Conservation (phyloP, 192 early-diverging fungal genomes). For the Rhizophagus clarus region DNA sequence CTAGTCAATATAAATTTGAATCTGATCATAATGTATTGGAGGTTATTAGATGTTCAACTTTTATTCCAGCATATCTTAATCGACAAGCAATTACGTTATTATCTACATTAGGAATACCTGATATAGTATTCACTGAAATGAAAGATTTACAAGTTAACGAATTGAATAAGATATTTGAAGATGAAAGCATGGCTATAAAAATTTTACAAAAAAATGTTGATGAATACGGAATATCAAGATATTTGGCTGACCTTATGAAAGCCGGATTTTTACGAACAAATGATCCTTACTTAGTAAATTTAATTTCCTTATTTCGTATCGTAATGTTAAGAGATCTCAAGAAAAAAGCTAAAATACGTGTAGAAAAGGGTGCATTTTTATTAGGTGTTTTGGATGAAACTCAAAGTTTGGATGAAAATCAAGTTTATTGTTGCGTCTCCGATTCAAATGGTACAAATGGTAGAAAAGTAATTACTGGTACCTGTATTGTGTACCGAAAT, state of each 20-base stretch:
- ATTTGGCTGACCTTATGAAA: conserved; percentile 44
- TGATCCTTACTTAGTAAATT: conserved; percentile 51
- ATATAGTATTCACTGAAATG: conserved; percentile 54
- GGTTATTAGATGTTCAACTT: conserved; percentile 56
- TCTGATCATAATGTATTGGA: conserved; percentile 54
- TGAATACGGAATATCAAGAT: conserved; percentile 44
- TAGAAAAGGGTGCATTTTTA: conserved; percentile 53
- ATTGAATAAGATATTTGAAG: conserved; percentile 41
- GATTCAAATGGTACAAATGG: conserved; percentile 24
- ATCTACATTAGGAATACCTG: conserved; percentile 56
- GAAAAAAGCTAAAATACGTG: conserved; percentile 57
- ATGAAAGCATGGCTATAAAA: conserved; percentile 40
- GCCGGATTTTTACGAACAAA: conserved; percentile 47
- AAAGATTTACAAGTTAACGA: conserved; percentile 45
- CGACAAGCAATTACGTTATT: conserved; percentile 69
- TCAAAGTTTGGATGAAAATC: conserved; percentile 39
- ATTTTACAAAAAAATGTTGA: conserved; percentile 47
- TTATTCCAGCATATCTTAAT: conserved; percentile 60
- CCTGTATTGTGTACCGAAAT: conserved; percentile 52
- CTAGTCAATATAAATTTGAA: conserved; percentile 63
- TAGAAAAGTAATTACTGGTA: conserved; percentile 40
- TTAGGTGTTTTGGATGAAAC: conserved; percentile 62
- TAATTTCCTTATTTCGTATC: conserved; percentile 47
- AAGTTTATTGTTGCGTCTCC: conserved; percentile 55
- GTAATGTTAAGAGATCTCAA: conserved; percentile 51